phyloP scores from a whole-genome alignment of 306 rosid species.

The Dryas alaskensis region DNA sequence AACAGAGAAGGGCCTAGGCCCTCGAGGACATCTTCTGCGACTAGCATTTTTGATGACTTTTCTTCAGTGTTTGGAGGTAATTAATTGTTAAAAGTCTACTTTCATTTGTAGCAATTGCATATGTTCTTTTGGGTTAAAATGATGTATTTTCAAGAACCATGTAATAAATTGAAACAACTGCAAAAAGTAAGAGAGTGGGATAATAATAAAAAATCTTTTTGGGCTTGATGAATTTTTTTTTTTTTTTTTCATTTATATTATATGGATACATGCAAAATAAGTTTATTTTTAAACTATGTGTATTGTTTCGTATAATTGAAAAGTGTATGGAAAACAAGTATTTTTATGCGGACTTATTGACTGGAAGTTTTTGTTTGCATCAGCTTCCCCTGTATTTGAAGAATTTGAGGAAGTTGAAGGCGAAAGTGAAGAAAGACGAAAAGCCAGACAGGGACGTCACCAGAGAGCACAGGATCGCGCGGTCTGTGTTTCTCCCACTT shows the following conservation, averaged over 20 bases:
- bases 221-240: slow-evolving; percentile 7
- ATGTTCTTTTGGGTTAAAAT: neutral
- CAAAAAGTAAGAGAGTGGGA: too few species aligned
- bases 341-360: too few species aligned
- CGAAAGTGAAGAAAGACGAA: slow-evolving; percentile 87
- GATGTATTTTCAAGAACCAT: too few species aligned
- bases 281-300: too few species aligned
- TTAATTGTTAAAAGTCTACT: slow-evolving; percentile 25
- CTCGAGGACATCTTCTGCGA: slow-evolving; percentile 39
- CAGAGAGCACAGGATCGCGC: slow-evolving; percentile 67
- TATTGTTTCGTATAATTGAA: too few species aligned
- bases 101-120: slow-evolving; percentile 2
- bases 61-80: slow-evolving; percentile 71
- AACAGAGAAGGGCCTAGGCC: slow-evolving; percentile 38
- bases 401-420: slow-evolving; percentile 75
- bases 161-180: too few species aligned
- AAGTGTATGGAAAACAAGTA: too few species aligned
- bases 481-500: slow-evolving; percentile 48
- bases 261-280: too few species aligned
- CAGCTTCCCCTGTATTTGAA: slow-evolving; percentile 51
- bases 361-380: slow-evolving; percentile 20
- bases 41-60: slow-evolving; percentile 57
- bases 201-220: neutral
- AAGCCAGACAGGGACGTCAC: slow-evolving; percentile 64
- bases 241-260: too few species aligned